Evolutionary conservation across 148 eudicot species (phyloP), one percentile per base, ranked within the genome.

Genomic region (Pouteria glomerata): DNA sequence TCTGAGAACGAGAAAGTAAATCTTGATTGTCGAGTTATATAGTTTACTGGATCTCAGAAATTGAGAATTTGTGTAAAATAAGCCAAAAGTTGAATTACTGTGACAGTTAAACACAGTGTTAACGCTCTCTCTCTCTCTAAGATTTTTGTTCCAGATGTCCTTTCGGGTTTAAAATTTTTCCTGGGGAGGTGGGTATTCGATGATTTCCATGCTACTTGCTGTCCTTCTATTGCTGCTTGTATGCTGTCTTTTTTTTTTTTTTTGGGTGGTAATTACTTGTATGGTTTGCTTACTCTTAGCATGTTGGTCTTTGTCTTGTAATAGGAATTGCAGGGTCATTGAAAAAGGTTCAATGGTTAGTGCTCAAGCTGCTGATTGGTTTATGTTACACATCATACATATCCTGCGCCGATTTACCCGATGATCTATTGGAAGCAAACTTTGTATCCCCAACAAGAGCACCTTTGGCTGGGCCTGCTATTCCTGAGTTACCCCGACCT

Each of bases 351-450:
- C 80, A 57, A 24, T 60, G 81, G 80, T 34, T 57, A 41, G 62
- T 77, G 69, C 64, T 81, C 50, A 75, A 76, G 73, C 82, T 75
- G 71, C 66, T 90, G 76, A 56, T 90, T 30, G 64, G 88, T 69
- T 69, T 88, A 39, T 82, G 63, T 52, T 78, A 51, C 69, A 45
- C 78, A 8, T 57, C 72, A 62, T 76, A 44, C 71, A 57, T 63
- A 66, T 63, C 73, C 39, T 41, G 56, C 68, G 88, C 84, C 30
- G 56, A 71, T 73, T 63, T 78, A 35, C 48, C 70, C 47, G 63
- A 72, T 66, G 60, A 71, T 68, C 63, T 41, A 45, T 45, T 63
- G 29, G 71, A 74, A 73, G 72, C 59, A 66, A 82, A 66, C 33
- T 63, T 78, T 53, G 60, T 70, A 29, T 73, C 85, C 24, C 78